Base-by-base conservation (phyloP, 1,284 basidiomycete species). In the Pseudozyma hubeiensis region DNA sequence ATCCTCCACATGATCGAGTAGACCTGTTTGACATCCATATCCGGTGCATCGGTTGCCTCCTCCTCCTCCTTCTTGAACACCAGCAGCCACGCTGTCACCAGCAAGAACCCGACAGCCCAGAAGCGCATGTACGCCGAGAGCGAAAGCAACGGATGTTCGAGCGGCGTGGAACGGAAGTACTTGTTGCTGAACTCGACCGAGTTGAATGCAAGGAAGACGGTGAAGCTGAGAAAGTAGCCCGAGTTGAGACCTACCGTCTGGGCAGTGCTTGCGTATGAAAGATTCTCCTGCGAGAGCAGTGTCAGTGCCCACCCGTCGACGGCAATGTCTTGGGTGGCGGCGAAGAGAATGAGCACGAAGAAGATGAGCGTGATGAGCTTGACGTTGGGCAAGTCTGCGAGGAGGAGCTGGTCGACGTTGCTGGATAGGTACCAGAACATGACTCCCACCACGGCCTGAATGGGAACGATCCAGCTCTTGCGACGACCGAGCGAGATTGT, bases 301-400 rank as follows among this genome's bases (percentile, higher is more conserved):
- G 94, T 98, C 56, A 99, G 88, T 8, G 97, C 97, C 97, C 97
- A 99, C 43, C 94, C 96, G 81, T 99, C 96, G 17, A 99, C 96
- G 49, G 96, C 96, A 71, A 98, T 98, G 85, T 99, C 96, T 93
- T 99, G 97, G 0, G 97, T 99, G 7, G 97, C 97, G 16, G 97
- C 96, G 75, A 99, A 92, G 67, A 95, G 89, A 33, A 75, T 95
- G 41, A 99, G 89, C 7, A 90, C 89, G 16, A 94, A 94, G 82
- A 98, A 99, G 43, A 96, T 87, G 57, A 89, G 86, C 2, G 97
- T 97, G 59, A 99, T 87, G 77, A 91, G 89, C 53, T 88, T 85
- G 49, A 99, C 88, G 85, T 97, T 90, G 41, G 94, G 89, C 44
- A 64, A 34, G 80, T 96, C 95, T 77, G 92, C 89, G 53, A 92